A percentile compares a stretch with the other conserved stretches of the same genome.
phyloP scores from a whole-genome alignment of 768 basidiomycete genomes.

The Clavaria fumosa region DNA sequence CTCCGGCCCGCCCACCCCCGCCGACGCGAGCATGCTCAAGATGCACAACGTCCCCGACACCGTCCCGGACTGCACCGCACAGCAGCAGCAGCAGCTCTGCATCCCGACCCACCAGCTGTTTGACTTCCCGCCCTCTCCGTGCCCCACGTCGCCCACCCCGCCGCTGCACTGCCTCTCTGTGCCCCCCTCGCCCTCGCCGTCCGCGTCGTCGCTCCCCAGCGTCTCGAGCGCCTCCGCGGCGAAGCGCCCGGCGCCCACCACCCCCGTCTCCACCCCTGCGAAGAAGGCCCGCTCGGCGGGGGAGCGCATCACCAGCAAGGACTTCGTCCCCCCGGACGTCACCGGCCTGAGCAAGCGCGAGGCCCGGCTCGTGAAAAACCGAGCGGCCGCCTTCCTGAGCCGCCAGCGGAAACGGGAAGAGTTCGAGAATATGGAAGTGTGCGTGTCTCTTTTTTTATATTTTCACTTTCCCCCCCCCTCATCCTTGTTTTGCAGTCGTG shows the following conservation, averaged over 20 bases:
- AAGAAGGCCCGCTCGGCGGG: conserved; percentile 30
- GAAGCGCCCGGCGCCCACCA: conserved; percentile 35
- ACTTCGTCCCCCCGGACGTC: conserved; percentile 81
- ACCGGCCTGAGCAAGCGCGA: conserved; percentile 80
- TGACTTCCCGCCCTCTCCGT: conserved; percentile 31
- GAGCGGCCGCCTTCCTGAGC: conserved; percentile 83
- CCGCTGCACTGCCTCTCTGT: conserved; percentile 19
- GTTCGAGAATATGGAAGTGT: conserved; percentile 86
- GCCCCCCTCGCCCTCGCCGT: conserved; percentile 19
- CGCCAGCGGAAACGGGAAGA: conserved; percentile 86
- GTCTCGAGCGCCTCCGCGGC: conserved; percentile 19
- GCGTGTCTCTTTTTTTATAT: conserved; percentile 23
- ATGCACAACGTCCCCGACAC: conserved; percentile 32
- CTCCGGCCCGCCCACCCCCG: conserved; percentile 31
- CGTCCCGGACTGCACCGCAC: conserved; percentile 20
- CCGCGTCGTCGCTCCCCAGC: conserved; percentile 22
- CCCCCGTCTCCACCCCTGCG: conserved; percentile 22
- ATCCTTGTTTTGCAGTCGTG: conserved; percentile 37
- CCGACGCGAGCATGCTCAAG: conserved; percentile 35
- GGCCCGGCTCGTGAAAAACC: conserved; percentile 82
- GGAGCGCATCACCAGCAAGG: conserved; percentile 50
- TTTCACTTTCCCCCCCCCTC: conserved; percentile 5
- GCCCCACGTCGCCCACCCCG: conserved; percentile 20
- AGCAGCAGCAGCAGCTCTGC: conserved; percentile 37
- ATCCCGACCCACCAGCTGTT: conserved; percentile 62